Evolutionary conservation across 2,329 filamentous ascomycete species (phyloP).

Genomic region (Alternaria incomplexa): DNA sequence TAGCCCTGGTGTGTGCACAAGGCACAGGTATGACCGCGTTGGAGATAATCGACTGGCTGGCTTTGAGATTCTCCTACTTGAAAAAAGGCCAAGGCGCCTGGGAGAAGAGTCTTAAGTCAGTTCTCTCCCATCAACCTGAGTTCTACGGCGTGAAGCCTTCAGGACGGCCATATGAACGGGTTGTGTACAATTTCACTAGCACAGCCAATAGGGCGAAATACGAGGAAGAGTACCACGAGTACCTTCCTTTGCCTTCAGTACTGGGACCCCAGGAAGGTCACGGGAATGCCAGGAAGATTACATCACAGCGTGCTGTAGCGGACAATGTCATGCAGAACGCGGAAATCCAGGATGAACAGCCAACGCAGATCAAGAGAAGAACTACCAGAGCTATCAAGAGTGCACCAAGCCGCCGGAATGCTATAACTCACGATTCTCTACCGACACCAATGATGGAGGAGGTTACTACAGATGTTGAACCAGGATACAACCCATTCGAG

Average conservation of each 20-base stretch:
- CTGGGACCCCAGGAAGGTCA: background rate
- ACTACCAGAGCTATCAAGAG: background rate
- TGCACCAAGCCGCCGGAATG: background rate
- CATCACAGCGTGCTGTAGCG: background rate
- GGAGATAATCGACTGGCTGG: slow-evolving; percentile 17
- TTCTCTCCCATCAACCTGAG: slow-evolving; percentile 16
- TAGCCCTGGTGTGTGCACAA: slow-evolving; percentile 19
- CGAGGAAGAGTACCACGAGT: slow-evolving; percentile 1
- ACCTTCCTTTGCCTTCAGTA: background rate
- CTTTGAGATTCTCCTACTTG: slow-evolving; percentile 16
- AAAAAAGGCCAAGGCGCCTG: slow-evolving; percentile 11
- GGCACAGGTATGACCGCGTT: slow-evolving; percentile 12
- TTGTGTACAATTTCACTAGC: slow-evolving; percentile 4
- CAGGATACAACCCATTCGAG: slow-evolving; percentile 9
- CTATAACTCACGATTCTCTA: background rate
- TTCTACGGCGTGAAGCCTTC: slow-evolving; percentile 10
- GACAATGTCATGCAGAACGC: background rate
- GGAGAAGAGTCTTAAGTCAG: slow-evolving; percentile 17
- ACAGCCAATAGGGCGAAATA: slow-evolving; percentile 2
- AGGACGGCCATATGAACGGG: background rate
- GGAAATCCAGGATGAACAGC: background rate
- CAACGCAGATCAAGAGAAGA: background rate
- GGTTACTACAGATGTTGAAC: background rate
- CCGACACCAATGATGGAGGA: background rate
- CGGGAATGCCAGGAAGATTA: background rate